phyloP scores from a whole-genome alignment of 306 rosid species.

The Vachellia pachyceras region DNA sequence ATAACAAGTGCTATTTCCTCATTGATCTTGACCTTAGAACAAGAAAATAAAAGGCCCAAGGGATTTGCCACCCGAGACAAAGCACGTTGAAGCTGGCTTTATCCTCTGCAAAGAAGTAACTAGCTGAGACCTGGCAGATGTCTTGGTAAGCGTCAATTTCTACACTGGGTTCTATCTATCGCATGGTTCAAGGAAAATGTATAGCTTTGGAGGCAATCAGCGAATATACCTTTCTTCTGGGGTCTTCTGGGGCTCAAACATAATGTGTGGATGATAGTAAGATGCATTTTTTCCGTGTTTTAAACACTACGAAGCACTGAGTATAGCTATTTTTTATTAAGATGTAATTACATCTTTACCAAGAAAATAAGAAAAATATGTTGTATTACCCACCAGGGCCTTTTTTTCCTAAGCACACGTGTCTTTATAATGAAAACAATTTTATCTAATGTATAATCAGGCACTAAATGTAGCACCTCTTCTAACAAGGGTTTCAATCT shows the following conservation, averaged over 20 bases:
- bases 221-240: neutral
- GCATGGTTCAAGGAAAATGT: neutral
- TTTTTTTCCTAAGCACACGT: too few relatives aligned
- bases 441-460: too few relatives aligned
- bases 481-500: too few relatives aligned
- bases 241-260: neutral
- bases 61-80: slow-evolving; percentile 35
- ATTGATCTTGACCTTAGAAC: slow-evolving; percentile 62
- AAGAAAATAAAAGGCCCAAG: slow-evolving; percentile 45
- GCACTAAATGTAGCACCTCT: too few relatives aligned
- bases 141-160: slow-evolving; percentile 21
- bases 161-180: neutral
- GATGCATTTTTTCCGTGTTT: too few relatives aligned
- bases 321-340: neutral
- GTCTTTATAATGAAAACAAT: too few relatives aligned
- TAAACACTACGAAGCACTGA: too few relatives aligned
- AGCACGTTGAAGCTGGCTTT: slow-evolving; percentile 33
- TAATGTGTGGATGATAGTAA: neutral
- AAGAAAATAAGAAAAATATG: neutral
- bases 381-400: neutral
- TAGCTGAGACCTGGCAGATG: slow-evolving; percentile 28
- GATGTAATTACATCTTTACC: neutral
- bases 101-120: slow-evolving; percentile 21
- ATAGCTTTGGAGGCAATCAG: slow-evolving; percentile 9
- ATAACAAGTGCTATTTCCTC: slow-evolving; percentile 65